Conservation (phyloP, 805 yeast genomes). For the Hanseniaspora osmophila region DNA sequence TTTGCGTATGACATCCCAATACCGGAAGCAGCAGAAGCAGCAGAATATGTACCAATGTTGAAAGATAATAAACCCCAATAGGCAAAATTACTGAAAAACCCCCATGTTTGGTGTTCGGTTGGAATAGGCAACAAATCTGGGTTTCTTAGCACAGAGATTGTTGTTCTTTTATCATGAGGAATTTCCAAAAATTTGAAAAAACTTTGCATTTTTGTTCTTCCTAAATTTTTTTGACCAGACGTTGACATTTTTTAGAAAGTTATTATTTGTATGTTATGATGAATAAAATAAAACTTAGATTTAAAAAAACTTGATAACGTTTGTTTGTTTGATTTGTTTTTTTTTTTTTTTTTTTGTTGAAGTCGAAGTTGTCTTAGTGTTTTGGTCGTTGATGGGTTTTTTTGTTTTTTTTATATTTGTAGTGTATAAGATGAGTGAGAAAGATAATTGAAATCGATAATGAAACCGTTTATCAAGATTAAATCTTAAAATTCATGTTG, state of each 20-base stretch:
- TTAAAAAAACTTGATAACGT: no score
- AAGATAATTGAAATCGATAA: no score
- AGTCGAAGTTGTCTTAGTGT: not conserved
- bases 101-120: conserved; percentile 23
- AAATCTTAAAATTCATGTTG: no score
- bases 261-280: not conserved
- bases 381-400: not conserved
- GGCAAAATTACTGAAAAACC: conserved; percentile 26
- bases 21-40: conserved; percentile 31
- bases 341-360: not conserved
- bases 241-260: conserved; percentile 3
- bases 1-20: conserved; percentile 33
- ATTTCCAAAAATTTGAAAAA: conserved; percentile 15
- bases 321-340: not conserved
- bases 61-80: conserved; percentile 34
- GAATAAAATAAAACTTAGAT: no score
- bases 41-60: conserved; percentile 31
- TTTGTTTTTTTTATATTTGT: no score
- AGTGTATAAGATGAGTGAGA: no score
- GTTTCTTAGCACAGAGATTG: conserved; percentile 20
- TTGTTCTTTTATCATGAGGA: conserved; percentile 19
- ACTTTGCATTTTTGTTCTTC: not conserved
- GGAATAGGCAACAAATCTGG: conserved; percentile 23
- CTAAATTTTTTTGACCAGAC: not conserved
- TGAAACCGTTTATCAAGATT: no score